Percentiles rank a stretch among this genome's conserved stretches.
These are phyloP conservation scores for Taphrina communis DNA, from an alignment of 1,139 yeast genomes.

Conservation along the genomic window DNA sequence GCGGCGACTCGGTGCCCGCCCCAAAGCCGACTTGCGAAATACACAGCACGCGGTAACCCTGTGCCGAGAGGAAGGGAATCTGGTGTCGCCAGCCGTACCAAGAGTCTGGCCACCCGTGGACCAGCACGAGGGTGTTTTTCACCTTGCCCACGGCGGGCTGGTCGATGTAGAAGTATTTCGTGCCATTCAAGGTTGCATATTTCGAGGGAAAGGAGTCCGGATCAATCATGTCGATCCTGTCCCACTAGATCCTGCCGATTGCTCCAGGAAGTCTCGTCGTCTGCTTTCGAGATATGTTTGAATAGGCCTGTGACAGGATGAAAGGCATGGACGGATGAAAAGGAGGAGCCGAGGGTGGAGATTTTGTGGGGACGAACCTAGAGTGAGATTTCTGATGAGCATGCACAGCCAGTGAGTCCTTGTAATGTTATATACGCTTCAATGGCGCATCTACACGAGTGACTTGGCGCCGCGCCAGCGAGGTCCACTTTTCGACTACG, in stretches of 20 bases:
- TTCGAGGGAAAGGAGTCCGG: slow-evolving; percentile 31
- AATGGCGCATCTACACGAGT: too few relatives aligned
- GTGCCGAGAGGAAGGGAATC: slow-evolving; percentile 15
- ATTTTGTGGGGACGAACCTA: not conserved
- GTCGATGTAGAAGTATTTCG: slow-evolving; percentile 33
- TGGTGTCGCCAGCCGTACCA: slow-evolving; percentile 40
- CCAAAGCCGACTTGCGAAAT: slow-evolving; percentile 39
- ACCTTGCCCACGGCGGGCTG: slow-evolving; percentile 28
- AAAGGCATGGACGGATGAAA: not conserved
- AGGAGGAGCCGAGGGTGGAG: slow-evolving; percentile 16
- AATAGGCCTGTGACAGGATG: too few relatives aligned
- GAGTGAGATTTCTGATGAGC: too few relatives aligned
- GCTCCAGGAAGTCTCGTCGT: too few relatives aligned
- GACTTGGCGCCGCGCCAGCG: too few relatives aligned
- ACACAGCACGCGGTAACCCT: slow-evolving; percentile 33
- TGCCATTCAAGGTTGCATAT: slow-evolving; percentile 26
- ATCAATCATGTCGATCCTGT: slow-evolving; percentile 20
- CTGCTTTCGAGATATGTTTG: too few relatives aligned
- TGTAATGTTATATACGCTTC: too few relatives aligned
- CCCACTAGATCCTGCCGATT: too few relatives aligned
- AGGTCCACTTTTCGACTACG: too few relatives aligned
- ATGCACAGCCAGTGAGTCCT: too few relatives aligned
- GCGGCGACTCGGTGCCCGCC: slow-evolving; percentile 29
- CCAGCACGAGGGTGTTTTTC: slow-evolving; percentile 29
- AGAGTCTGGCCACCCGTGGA: slow-evolving; percentile 40